Percentiles rank a stretch among this genome's conserved stretches.
These are phyloP conservation scores for Acaromyces ingoldii DNA, from an alignment of 1,284 basidiomycete genomes.

Conservation along the genomic window DNA sequence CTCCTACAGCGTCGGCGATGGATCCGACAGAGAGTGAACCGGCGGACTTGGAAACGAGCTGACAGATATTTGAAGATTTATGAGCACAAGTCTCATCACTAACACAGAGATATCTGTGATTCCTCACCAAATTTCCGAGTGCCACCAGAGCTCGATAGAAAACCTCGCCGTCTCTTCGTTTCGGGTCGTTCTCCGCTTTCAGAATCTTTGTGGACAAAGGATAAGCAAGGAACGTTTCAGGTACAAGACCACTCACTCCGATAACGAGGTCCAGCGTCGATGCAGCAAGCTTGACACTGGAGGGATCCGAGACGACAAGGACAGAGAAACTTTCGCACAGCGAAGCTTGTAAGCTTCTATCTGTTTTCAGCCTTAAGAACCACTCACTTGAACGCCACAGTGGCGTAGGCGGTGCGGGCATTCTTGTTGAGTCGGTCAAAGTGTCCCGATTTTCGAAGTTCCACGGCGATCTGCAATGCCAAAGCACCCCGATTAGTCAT, in stretches of 20 bases:
- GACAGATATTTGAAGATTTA: no score
- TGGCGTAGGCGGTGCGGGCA: slow-evolving; percentile 69
- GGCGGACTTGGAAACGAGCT: no score
- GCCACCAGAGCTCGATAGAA: slow-evolving; percentile 79
- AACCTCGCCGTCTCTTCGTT: slow-evolving; percentile 72
- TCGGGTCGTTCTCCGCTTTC: slow-evolving; percentile 8
- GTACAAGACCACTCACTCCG: slow-evolving; percentile 17
- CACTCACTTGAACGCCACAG: slow-evolving; percentile 71
- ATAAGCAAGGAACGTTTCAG: background rate
- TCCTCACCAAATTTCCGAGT: slow-evolving; percentile 78
- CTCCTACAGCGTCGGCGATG: no score
- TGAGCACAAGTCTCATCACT: no score
- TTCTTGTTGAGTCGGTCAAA: slow-evolving; percentile 60
- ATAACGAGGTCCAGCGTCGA: slow-evolving; percentile 28
- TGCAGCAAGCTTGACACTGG: slow-evolving; percentile 12
- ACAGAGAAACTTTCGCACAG: background rate
- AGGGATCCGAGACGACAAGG: background rate
- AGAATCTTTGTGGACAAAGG: background rate
- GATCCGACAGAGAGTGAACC: no score
- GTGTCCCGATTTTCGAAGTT: no score
- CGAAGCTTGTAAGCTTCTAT: background rate
- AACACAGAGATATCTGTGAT: no score
- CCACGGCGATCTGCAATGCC: no score
- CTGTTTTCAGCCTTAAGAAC: background rate
- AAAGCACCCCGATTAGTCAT: no score